Base-by-base conservation (phyloP, 495 filamentous ascomycete species). In the Hypomontagnella submonticulosa region DNA sequence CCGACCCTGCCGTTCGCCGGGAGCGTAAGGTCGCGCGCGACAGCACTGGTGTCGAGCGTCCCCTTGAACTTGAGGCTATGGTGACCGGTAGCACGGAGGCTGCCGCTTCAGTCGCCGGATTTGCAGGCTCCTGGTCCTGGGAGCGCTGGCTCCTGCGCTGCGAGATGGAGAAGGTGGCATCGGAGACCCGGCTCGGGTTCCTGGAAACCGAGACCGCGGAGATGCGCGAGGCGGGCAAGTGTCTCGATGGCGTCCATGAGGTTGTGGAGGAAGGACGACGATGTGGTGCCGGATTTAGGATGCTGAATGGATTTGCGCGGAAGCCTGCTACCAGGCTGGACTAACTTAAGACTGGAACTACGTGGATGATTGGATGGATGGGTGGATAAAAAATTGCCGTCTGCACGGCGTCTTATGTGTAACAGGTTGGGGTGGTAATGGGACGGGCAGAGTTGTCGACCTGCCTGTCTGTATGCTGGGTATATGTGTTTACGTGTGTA, bases 91-190 rank as follows among this genome's bases (percentile, higher is more conserved):
- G 86, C 48, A 90, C 90, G 0, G 85, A 87, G 18, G 87, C 90
- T 66, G 85, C 86, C 16, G 91, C 92, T 1, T 87, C 82, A 57
- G 80, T 97, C 47, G 88, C 92, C 0, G 92, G 92, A 4, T 70
- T 97, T 13, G 85, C 96, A 4, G 95, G 93, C 10, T 87, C 88
- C 20, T 96, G 94, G 92, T 85, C 88, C 67, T 99, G 94, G 94
- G 95, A 98, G 84, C 90, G 91, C 75, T 98, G 95, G 95, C 84
- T 97, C 76, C 72, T 97, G 62, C 92, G 90, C 76, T 78, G 93
- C 70, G 89, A 93, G 75, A 83, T 87, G 73, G 93, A 97, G 80
- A 92, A 90, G 82, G 90, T 89, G 4, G 85, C 86, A 9, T 87
- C 86, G 33, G 81, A 87, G 60, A 77, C 81, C 61, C 81, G 84